These are phyloP conservation scores for Melaleuca quinquenervia DNA, from an alignment of 345 rosid species.

Conservation along the genomic window DNA sequence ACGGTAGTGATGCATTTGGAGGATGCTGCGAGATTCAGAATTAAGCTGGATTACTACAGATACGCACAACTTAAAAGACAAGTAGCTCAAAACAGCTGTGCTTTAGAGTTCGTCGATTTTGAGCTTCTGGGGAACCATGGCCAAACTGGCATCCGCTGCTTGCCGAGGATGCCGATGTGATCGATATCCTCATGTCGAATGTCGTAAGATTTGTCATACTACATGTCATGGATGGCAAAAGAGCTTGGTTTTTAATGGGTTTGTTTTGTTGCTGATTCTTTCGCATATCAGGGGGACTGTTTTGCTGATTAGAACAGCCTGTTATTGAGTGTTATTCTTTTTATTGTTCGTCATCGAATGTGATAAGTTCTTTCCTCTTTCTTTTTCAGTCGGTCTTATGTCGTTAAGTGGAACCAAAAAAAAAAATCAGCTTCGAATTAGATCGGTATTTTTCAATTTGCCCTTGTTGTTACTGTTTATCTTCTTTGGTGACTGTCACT, in stretches of 20 bases:
- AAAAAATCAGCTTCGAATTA: background rate
- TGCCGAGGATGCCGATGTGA: background rate
- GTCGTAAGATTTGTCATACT: no score
- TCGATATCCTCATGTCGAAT: background rate
- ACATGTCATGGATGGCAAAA: no score
- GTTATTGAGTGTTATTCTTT: background rate
- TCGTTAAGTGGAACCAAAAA: background rate
- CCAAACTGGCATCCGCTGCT: background rate
- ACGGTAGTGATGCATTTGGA: conserved; percentile 38
- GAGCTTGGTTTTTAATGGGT: no score
- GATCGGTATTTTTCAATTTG: no score
- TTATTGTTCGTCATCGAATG: background rate
- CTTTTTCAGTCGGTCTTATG: background rate
- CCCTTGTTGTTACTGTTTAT: no score
- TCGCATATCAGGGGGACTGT: background rate
- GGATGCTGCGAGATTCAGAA: conserved; percentile 13
- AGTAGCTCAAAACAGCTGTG: background rate
- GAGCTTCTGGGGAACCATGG: background rate
- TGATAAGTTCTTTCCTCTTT: background rate
- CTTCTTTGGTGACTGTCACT: no score
- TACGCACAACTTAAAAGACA: conserved; percentile 42
- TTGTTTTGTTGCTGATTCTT: no score
- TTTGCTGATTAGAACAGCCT: background rate
- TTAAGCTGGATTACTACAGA: conserved; percentile 53
- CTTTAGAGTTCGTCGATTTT: background rate